Evolutionary conservation across 495 filamentous ascomycete species (phyloP).

Genomic region (Aspergillus sclerotiicarbonarius): DNA sequence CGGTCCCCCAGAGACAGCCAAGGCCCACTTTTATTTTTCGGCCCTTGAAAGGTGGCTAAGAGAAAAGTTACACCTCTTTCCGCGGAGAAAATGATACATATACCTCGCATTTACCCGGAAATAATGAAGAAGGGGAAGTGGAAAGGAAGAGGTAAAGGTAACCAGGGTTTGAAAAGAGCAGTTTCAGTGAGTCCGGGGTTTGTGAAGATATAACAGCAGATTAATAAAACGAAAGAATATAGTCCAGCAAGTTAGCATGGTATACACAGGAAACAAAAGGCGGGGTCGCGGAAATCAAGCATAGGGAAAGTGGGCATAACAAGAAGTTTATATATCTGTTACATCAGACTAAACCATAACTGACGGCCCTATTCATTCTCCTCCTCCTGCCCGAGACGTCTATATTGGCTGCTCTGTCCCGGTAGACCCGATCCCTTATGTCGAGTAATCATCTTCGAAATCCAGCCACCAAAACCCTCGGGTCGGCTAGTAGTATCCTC

Average conservation of each 20-base stretch:
- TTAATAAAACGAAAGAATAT: not conserved
- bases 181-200: too few species aligned
- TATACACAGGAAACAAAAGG: not conserved
- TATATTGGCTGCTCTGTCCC: conserved; percentile 55
- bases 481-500: conserved; percentile 31
- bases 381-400: conserved; percentile 64
- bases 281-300: not conserved
- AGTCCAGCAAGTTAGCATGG: too few species aligned
- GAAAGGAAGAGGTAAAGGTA: too few species aligned
- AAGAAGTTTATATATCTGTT: not conserved
- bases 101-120: too few species aligned
- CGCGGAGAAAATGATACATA: too few species aligned
- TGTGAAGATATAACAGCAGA: not conserved
- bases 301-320: not conserved
- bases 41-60: too few species aligned
- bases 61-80: too few species aligned
- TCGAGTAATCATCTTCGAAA: conserved; percentile 60
- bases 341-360: not conserved
- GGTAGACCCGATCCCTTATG: conserved; percentile 47
- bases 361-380: conserved; percentile 23
- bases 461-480: conserved; percentile 69
- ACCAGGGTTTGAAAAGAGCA: too few species aligned
- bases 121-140: too few species aligned
- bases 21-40: too few species aligned
- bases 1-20: too few species aligned